These are phyloP conservation scores for Allium sativum DNA, from an alignment of 106 monocot species.

Conservation along the genomic window DNA sequence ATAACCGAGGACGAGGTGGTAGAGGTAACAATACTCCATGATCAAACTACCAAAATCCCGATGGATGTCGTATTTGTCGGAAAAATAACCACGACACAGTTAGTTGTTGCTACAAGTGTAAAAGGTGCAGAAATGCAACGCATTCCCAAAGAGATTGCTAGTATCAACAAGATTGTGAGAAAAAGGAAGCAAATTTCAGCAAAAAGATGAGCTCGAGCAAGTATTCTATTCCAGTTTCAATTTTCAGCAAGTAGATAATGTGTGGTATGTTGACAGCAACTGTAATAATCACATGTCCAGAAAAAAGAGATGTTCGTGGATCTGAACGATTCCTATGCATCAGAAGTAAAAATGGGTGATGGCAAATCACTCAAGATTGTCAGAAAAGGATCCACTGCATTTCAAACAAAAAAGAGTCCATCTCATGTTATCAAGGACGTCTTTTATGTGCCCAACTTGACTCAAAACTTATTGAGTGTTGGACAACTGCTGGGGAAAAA, in stretches of 20 bases:
- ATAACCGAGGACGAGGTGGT: no score
- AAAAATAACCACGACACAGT: background rate
- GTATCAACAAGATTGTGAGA: background rate
- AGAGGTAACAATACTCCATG: no score
- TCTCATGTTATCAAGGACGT: background rate
- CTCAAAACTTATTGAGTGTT: constrained; percentile 3
- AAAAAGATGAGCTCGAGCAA: background rate
- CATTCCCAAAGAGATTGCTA: constrained; percentile 4
- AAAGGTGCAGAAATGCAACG: background rate
- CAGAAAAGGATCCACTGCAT: background rate
- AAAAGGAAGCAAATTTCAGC: background rate
- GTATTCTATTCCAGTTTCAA: constrained; percentile 4
- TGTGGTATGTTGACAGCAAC: background rate
- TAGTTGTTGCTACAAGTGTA: background rate
- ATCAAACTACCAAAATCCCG: background rate
- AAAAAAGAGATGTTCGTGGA: background rate
- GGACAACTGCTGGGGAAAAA: constrained; percentile 2
- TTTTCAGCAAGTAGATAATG: background rate
- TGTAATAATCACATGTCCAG: constrained; percentile 9
- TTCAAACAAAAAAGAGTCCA: constrained; percentile 3
- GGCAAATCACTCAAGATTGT: background rate
- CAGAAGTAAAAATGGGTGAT: constrained; percentile 4
- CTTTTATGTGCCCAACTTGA: background rate
- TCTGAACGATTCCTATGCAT: background rate
- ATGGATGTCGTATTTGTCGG: background rate